These are phyloP conservation scores for Lumnitzera racemosa DNA, from an alignment of 345 rosid species.

Conservation along the genomic window DNA sequence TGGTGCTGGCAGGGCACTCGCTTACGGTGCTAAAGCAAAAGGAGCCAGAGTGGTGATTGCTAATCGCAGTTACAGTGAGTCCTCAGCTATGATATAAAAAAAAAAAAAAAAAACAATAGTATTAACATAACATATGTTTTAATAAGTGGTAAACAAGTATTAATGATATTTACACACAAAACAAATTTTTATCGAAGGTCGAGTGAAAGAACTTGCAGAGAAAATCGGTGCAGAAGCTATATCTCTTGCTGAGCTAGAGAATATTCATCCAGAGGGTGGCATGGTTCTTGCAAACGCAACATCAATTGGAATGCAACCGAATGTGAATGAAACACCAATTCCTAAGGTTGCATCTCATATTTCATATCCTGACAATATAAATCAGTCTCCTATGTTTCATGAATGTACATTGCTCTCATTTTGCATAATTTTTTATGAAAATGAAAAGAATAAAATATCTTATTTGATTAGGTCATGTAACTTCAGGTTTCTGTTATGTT, in stretches of 20 bases:
- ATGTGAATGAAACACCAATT: constrained; percentile 73
- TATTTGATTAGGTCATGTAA: too few species aligned
- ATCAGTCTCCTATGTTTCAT: background rate
- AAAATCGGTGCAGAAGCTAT: constrained; percentile 68
- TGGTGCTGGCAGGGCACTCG: constrained; percentile 95
- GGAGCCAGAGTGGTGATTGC: constrained; percentile 84
- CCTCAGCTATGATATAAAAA: constrained; percentile 4
- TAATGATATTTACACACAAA: too few species aligned
- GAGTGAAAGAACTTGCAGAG: constrained; percentile 71
- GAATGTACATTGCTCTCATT: background rate
- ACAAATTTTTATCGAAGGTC: constrained; percentile 34
- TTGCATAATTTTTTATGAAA: background rate
- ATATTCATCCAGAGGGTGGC: constrained; percentile 61
- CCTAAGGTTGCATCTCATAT: constrained; percentile 47
- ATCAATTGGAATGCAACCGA: constrained; percentile 94
- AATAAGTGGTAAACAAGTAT: too few species aligned
- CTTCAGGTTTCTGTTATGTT: too few species aligned
- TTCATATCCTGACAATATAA: background rate
- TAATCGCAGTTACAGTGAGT: constrained; percentile 74
- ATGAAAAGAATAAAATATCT: too few species aligned
- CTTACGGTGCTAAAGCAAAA: constrained; percentile 87
- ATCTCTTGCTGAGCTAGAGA: constrained; percentile 58
- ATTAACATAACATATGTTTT: too few species aligned
- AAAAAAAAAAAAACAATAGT: too few species aligned
- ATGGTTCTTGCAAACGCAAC: constrained; percentile 95